Evolutionary conservation across 225 moss, liverwort and hornwort species (phyloP).

Genomic region (Thuidium tamariscinum): DNA sequence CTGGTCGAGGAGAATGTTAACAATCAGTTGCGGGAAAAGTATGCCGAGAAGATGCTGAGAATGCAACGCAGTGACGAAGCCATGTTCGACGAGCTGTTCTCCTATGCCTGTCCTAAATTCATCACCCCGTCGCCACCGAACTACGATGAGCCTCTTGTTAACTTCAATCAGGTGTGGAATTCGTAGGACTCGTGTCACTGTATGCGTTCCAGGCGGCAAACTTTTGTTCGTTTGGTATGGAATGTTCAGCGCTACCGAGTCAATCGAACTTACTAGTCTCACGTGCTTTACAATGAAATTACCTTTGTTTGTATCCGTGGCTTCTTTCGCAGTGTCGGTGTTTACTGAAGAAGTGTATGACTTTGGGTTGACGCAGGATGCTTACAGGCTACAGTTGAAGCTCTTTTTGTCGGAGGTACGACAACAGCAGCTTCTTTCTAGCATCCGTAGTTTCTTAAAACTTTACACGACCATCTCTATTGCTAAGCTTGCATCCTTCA

Average conservation of each 20-base stretch:
- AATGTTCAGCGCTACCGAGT: neutral
- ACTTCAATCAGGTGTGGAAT: slow-evolving; percentile 74
- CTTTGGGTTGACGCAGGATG: slow-evolving; percentile 48
- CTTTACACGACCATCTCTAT: slow-evolving; percentile 94
- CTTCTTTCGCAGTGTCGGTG: neutral
- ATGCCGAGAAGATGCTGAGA: slow-evolving; percentile 95
- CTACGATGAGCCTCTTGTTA: slow-evolving; percentile 87
- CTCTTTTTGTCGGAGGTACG: slow-evolving; percentile 97
- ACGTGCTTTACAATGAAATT: neutral
- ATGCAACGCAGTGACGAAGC: slow-evolving; percentile 99
- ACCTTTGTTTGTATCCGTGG: neutral
- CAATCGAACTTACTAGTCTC: neutral
- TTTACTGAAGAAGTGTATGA: neutral
- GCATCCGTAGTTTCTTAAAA: slow-evolving; percentile 92
- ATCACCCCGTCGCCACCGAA: slow-evolving; percentile 98
- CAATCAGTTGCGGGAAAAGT: slow-evolving; percentile 92
- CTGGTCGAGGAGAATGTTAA: slow-evolving; percentile 96
- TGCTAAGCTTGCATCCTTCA: slow-evolving; percentile 75
- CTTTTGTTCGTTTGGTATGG: neutral
- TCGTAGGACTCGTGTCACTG: neutral
- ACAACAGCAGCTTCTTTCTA: slow-evolving; percentile 90
- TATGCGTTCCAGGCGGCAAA: neutral
- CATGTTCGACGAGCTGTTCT: slow-evolving; percentile 90
- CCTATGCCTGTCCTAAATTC: slow-evolving; percentile 96
- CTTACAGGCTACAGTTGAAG: slow-evolving; percentile 94